phyloP scores from a whole-genome alignment of 331 rosid genomes.

The Saraca asoca region DNA sequence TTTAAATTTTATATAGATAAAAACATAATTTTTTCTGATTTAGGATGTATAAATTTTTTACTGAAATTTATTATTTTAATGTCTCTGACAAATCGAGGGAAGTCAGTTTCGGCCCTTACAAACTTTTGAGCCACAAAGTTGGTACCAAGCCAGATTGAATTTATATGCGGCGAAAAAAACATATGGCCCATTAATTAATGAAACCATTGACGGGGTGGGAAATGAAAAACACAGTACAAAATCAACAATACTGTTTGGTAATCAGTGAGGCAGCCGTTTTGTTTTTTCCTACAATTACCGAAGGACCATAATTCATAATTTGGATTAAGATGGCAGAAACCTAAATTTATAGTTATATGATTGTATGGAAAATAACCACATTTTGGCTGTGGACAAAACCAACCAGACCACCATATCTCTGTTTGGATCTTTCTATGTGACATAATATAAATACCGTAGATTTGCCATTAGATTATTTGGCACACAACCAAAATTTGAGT shows the following conservation, averaged over 20 bases:
- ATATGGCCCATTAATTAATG: conserved; percentile 31
- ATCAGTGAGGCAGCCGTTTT: conserved; percentile 26
- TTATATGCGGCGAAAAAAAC: conserved; percentile 32
- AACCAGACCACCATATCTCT: conserved; percentile 25
- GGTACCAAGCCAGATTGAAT: conserved; percentile 37
- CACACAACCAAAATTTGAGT: conserved; percentile 13
- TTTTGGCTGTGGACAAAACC: conserved; percentile 50
- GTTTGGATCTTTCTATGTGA: conserved; percentile 23
- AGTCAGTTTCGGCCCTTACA: conserved; percentile 1
- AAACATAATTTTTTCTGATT: too few relatives aligned
- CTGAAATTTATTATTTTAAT: too few relatives aligned
- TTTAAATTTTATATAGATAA: too few relatives aligned
- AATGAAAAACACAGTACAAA: conserved; percentile 34
- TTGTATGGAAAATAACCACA: conserved; percentile 13
- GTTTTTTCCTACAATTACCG: conserved; percentile 4
- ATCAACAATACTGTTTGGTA: conserved; percentile 7
- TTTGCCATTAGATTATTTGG: conserved; percentile 34
- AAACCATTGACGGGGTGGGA: too few relatives aligned
- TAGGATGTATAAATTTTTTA: too few relatives aligned
- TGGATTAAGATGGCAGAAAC: conserved; percentile 12
- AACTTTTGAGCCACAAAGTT: conserved; percentile 12
- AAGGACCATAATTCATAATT: not conserved
- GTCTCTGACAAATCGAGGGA: too few relatives aligned
- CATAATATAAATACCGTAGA: conserved; percentile 19
- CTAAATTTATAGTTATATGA: not conserved